phyloP scores from a whole-genome alignment of 495 filamentous ascomycete genomes.

The Hyaloscypha variabilis region DNA sequence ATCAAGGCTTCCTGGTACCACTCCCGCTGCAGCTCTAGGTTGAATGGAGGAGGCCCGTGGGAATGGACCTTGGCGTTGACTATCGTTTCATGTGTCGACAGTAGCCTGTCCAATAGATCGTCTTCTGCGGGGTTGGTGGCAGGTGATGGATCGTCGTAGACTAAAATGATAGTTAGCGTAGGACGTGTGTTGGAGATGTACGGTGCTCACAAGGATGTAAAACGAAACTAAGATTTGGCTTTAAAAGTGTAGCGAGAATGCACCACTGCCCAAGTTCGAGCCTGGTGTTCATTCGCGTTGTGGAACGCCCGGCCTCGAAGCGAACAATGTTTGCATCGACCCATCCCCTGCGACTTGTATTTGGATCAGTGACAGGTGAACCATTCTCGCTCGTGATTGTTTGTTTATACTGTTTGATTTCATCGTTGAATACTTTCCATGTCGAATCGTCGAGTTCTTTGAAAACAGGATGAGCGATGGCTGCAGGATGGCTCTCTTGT shows the following conservation, averaged over 20 bases:
- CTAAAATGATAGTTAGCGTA: not conserved
- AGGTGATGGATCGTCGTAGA: not conserved
- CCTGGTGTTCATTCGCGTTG: not conserved
- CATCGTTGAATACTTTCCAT: not conserved
- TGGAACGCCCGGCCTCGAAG: not conserved
- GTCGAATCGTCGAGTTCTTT: not conserved
- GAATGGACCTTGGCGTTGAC: not conserved
- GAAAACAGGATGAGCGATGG: not conserved
- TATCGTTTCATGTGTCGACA: not conserved
- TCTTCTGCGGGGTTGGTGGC: not conserved
- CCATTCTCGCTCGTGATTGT: not conserved
- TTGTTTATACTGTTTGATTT: not conserved
- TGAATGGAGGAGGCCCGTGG: not conserved
- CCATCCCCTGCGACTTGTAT: not conserved
- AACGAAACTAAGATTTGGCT: not conserved
- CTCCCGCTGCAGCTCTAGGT: not conserved
- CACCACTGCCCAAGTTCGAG: not conserved
- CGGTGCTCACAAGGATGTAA: not conserved
- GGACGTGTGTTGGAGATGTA: not conserved
- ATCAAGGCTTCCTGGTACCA: not conserved
- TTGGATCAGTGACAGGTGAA: not conserved
- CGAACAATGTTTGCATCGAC: not conserved
- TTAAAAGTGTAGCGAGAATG: not conserved
- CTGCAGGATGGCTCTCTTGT: not conserved
- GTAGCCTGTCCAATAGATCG: not conserved